Conservation (phyloP, 306 rosid species). For the Malus orientalis region DNA sequence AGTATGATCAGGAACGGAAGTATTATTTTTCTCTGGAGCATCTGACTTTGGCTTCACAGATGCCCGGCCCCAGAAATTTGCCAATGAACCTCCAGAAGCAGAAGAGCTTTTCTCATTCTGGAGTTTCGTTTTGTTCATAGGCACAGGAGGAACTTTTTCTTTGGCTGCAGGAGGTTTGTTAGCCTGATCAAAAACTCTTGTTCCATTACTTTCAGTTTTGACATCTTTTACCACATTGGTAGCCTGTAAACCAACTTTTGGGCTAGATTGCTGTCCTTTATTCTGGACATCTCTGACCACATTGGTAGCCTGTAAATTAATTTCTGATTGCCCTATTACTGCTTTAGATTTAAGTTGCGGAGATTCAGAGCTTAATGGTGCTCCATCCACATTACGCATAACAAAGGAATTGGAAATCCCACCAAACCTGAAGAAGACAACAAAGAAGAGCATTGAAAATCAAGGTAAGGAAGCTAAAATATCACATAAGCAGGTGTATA, state of each 20-base stretch:
- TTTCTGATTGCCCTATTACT: conserved; percentile 32
- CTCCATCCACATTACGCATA: conserved; percentile 41
- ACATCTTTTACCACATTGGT: conserved; percentile 47
- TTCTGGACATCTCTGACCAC: conserved; percentile 8
- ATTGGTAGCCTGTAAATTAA: neutral
- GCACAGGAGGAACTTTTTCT: conserved; percentile 41
- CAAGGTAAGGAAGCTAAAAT: conserved; percentile 9
- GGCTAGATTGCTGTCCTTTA: conserved; percentile 27
- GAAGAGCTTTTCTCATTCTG: conserved; percentile 56
- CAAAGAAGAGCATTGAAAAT: conserved; percentile 10
- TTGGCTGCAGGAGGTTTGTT: conserved; percentile 42
- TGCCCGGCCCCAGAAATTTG: conserved; percentile 73
- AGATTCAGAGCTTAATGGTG: conserved; percentile 28
- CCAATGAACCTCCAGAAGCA: conserved; percentile 62
- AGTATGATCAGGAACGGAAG: conserved; percentile 26
- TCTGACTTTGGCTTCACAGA: conserved; percentile 59
- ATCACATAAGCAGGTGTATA: neutral
- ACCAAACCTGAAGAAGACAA: conserved; percentile 55
- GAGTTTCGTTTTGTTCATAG: conserved; percentile 55
- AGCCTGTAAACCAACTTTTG: conserved; percentile 34
- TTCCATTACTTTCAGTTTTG: conserved; percentile 45
- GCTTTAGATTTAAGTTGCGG: conserved; percentile 31
- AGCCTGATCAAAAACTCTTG: conserved; percentile 34
- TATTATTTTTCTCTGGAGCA: conserved; percentile 35
- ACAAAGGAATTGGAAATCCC: conserved; percentile 69